phyloP scores from a whole-genome alignment of 495 filamentous ascomycete species.

The Penicillium silybi region DNA sequence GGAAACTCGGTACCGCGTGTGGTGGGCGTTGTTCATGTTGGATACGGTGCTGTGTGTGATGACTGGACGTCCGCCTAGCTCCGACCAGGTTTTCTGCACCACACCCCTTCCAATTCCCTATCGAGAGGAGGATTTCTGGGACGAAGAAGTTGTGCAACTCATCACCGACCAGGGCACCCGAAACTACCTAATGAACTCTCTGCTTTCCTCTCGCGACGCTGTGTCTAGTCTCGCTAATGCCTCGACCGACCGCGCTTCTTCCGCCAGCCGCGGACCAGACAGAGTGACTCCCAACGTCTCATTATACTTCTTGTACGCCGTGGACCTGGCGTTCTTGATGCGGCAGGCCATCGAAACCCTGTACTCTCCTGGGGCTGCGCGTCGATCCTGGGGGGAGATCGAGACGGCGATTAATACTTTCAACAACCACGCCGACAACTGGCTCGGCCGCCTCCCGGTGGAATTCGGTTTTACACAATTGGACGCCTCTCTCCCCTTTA shows the following conservation, averaged over 20 bases:
- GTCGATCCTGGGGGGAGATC: conserved; percentile 21
- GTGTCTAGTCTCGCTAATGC: conserved; percentile 1
- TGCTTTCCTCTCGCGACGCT: conserved; percentile 9
- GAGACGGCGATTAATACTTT: conserved; percentile 17
- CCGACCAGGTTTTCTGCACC: conserved; percentile 50
- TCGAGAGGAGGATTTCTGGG: conserved; percentile 45
- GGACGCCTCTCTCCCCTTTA: conserved; percentile 27
- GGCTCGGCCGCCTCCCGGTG: conserved; percentile 21
- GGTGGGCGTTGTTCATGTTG: conserved; percentile 56
- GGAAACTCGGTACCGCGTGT: conserved; percentile 37
- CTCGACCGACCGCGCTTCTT: not conserved
- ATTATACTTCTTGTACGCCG: conserved; percentile 21
- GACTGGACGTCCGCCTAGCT: conserved; percentile 56
- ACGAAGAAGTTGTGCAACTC: conserved; percentile 25
- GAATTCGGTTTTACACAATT: conserved; percentile 25
- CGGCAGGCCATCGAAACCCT: conserved; percentile 20
- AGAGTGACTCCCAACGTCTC: conserved; percentile 16
- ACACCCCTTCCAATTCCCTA: conserved; percentile 51
- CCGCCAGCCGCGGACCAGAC: not conserved
- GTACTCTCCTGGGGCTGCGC: conserved; percentile 18
- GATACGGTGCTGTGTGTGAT: conserved; percentile 55
- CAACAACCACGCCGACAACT: conserved; percentile 19
- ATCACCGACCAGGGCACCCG: conserved; percentile 29
- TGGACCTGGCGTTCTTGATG: conserved; percentile 23
- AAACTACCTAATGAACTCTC: conserved; percentile 12